Percentiles rank a stretch among this genome's conserved stretches.
These are phyloP conservation scores for Cladosporium velox DNA, from an alignment of 2,329 filamentous ascomycete genomes.

Conservation along the genomic window DNA sequence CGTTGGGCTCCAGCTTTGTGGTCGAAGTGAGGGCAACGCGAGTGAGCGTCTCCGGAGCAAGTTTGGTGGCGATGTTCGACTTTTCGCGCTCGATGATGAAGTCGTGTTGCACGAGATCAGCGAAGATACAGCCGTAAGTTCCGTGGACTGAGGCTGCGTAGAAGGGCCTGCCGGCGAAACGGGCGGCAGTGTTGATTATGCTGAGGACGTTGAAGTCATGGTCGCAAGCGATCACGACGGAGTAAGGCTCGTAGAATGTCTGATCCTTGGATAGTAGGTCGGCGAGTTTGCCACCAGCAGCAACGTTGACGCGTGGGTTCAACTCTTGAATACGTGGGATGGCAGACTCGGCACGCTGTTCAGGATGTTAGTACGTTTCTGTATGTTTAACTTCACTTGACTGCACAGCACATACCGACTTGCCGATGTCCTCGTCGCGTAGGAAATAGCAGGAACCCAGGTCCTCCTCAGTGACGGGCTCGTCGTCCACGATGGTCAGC, in stretches of 20 bases:
- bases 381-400: background rate
- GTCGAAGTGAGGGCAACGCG: conserved; percentile 72
- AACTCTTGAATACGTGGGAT: conserved; percentile 76
- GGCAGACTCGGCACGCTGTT: conserved; percentile 76
- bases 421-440: conserved; percentile 69
- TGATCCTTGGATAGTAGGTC: conserved; percentile 71
- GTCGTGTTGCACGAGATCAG: conserved; percentile 85
- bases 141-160: conserved; percentile 88
- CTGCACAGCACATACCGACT: conserved; percentile 57
- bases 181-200: conserved; percentile 82
- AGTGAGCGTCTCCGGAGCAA: conserved; percentile 72
- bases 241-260: conserved; percentile 76
- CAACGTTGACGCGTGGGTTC: conserved; percentile 82
- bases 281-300: conserved; percentile 46
- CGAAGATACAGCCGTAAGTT: conserved; percentile 92
- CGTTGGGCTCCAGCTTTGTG: conserved; percentile 64
- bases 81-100: conserved; percentile 85
- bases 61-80: conserved; percentile 65
- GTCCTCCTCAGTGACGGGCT: conserved; percentile 73
- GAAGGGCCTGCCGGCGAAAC: conserved; percentile 75
- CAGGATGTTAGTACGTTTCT: conserved; percentile 8
- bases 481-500: conserved; percentile 82
- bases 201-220: conserved; percentile 73
- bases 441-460: conserved; percentile 72
- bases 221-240: conserved; percentile 88